A percentile compares a stretch with the other conserved stretches of the same genome.
Conservation (phyloP, 768 basidiomycete species). For the Daedaleopsis sinensis region DNA sequence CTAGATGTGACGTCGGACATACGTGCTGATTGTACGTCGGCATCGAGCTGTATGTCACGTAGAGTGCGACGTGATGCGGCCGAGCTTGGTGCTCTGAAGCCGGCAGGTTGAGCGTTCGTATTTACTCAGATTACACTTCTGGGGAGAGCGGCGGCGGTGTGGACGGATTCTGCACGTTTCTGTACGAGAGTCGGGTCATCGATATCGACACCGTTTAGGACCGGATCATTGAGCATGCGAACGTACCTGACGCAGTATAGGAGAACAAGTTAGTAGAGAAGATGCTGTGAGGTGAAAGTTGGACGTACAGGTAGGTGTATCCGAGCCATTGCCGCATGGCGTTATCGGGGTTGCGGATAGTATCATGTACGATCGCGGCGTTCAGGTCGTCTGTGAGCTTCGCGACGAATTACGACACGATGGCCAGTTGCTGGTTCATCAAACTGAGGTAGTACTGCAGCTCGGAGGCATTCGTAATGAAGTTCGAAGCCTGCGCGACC, state of each 20-base stretch:
- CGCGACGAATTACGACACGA: conserved; percentile 92
- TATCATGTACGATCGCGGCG: conserved; percentile 95
- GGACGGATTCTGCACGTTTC: conserved; percentile 92
- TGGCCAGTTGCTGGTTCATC: conserved; percentile 96
- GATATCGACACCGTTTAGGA: conserved; percentile 82
- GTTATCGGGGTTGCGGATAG: conserved; percentile 92
- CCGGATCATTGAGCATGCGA: conserved; percentile 90
- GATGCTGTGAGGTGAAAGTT: neutral
- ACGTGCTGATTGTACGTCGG: conserved; percentile 95
- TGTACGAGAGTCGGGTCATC: conserved; percentile 84
- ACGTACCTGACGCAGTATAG: conserved; percentile 81
- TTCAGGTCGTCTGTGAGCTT: conserved; percentile 95
- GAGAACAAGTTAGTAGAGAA: conserved; percentile 18
- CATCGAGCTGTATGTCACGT: conserved; percentile 96
- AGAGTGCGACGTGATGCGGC: conserved; percentile 93
- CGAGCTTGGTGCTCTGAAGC: conserved; percentile 92
- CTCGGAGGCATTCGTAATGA: conserved; percentile 97
- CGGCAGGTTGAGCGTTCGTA: conserved; percentile 88
- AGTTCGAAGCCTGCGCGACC: no score
- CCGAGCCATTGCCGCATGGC: conserved; percentile 98
- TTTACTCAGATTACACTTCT: conserved; percentile 93
- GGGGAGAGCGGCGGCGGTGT: conserved; percentile 89
- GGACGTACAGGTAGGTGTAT: conserved; percentile 87
- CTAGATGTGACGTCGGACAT: conserved; percentile 79
- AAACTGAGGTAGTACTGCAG: conserved; percentile 95